Percentiles rank a stretch among this genome's conserved stretches.
These are phyloP conservation scores for Tylopilus orsonianus DNA, from an alignment of 1,284 basidiomycete genomes.

Conservation along the genomic window DNA sequence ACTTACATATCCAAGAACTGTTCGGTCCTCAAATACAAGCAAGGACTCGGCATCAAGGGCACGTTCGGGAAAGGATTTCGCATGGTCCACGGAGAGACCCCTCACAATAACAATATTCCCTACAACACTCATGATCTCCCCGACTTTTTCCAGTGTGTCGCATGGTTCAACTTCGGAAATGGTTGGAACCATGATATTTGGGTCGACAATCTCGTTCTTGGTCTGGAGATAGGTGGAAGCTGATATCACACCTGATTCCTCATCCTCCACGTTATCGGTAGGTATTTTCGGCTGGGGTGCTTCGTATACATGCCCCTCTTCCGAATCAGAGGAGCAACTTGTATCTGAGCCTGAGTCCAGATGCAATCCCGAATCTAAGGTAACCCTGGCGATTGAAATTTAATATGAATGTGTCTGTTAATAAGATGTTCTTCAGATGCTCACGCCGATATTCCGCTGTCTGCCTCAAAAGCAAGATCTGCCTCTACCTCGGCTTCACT, in stretches of 20 bases:
- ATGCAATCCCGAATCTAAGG: constrained; percentile 42
- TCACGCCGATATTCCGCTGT: constrained; percentile 31
- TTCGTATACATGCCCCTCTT: constrained; percentile 23
- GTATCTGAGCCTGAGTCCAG: constrained; percentile 46
- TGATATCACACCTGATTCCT: constrained; percentile 44
- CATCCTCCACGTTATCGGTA: constrained; percentile 42
- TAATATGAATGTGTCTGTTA: constrained; percentile 21
- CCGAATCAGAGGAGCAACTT: constrained; percentile 30
- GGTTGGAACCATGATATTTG: constrained; percentile 53
- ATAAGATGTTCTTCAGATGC: constrained; percentile 5
- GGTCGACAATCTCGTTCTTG: constrained; percentile 61
- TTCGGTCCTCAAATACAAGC: constrained; percentile 81
- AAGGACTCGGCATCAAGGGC: constrained; percentile 85
- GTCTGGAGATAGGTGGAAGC: constrained; percentile 52
- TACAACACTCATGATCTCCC: constrained; percentile 72
- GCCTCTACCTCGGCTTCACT: constrained; percentile 74
- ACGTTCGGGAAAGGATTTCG: constrained; percentile 48
- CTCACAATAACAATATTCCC: constrained; percentile 70
- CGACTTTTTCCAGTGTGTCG: constrained; percentile 68
- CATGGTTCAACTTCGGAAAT: constrained; percentile 55
- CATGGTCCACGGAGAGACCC: constrained; percentile 48
- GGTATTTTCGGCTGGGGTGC: constrained; percentile 5
- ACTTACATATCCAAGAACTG: constrained; percentile 80
- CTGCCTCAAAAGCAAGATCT: constrained; percentile 46
- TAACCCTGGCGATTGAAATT: constrained; percentile 21